Base-by-base conservation (phyloP, 768 basidiomycete species). In the Russula earlei region DNA sequence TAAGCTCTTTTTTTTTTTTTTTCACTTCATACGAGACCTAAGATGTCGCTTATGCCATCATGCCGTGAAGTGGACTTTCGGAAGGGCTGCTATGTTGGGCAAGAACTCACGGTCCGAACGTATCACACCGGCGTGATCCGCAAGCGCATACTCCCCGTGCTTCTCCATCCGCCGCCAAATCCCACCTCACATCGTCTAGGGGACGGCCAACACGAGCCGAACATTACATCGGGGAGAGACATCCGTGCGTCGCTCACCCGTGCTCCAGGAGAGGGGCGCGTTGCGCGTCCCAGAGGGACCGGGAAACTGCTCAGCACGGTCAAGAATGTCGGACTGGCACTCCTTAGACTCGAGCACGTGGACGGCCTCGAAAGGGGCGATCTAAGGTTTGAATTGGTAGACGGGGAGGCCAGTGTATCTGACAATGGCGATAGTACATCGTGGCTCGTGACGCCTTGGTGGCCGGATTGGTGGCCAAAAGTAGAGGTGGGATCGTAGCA, bases 31-130 rank as follows among this genome's bases (percentile, higher is more conserved):
- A 22, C 12, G 1, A 17, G 20, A 37, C 64, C 12, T 29, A 42
- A 19, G 38, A 49, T 53, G 61, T 36, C 49, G 45, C 31, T 49
- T 33, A 58, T 55, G 29, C 59, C 36, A 52, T 24, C 51, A n/a
- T n/a, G 4, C 51, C 40, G 49, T n/a, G 42, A 76, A 86, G 94
- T 98, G 67, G 92, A 97, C 70, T 97, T 96, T 69, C 76, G 90
- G 54, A 99, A 99, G 72, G 96, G 96, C 3, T 99, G 96, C 67
- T 98, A 97, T 66, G 85, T 98, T 5, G 96, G 96, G 9, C 96
- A 99, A 74, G 96, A 98, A 65, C 75, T 98, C 38, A 97, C 94
- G 0, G 94, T 96, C 6, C 81, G 96, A 49, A 97, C 95, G 36
- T 95, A 95, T 69, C 92, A 97, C 68, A 97, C 87, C 6, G 96